A percentile compares a stretch with the other conserved stretches of the same genome.
phyloP scores from a whole-genome alignment of 371 early-diverging fungal species.

The Rhizopus sp. region DNA sequence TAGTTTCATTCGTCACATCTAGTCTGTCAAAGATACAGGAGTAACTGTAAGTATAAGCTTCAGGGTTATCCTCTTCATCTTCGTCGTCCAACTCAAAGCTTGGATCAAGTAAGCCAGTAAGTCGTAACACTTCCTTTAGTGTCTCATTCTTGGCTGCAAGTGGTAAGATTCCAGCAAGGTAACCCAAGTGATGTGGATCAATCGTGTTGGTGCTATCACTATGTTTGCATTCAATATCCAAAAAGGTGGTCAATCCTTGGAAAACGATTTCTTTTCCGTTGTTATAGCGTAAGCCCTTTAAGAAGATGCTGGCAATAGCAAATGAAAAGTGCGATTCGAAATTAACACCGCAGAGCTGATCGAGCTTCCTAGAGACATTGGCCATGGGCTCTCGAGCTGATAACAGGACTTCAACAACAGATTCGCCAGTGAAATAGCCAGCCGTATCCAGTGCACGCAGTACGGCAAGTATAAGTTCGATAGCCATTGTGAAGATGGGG shows the following conservation, averaged over 20 bases:
- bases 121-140: conserved; percentile 61
- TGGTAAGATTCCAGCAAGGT: conserved; percentile 74
- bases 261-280: conserved; percentile 74
- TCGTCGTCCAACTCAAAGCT: conserved; percentile 32
- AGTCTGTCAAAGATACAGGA: conserved; percentile 60
- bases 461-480: conserved; percentile 71
- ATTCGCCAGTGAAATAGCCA: conserved; percentile 71
- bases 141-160: conserved; percentile 66
- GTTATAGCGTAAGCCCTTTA: conserved; percentile 82
- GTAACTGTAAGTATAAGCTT: conserved; percentile 23
- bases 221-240: conserved; percentile 72
- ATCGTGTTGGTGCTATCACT: conserved; percentile 18
- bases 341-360: conserved; percentile 74
- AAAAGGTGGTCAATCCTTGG: conserved; percentile 67
- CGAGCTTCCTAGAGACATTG: conserved; percentile 70
- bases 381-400: conserved; percentile 73
- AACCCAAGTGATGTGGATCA: conserved; percentile 70
- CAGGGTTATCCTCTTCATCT: conserved; percentile 52
- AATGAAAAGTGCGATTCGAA: conserved; percentile 88
- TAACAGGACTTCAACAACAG: conserved; percentile 68
- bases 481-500: conserved; percentile 73
- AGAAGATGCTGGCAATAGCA: conserved; percentile 77
- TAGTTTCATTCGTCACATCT: conserved; percentile 69
- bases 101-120: conserved; percentile 51
- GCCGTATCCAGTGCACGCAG: conserved; percentile 74